Base-by-base conservation (phyloP, 306 rosid species). In the Parietaria judaica region DNA sequence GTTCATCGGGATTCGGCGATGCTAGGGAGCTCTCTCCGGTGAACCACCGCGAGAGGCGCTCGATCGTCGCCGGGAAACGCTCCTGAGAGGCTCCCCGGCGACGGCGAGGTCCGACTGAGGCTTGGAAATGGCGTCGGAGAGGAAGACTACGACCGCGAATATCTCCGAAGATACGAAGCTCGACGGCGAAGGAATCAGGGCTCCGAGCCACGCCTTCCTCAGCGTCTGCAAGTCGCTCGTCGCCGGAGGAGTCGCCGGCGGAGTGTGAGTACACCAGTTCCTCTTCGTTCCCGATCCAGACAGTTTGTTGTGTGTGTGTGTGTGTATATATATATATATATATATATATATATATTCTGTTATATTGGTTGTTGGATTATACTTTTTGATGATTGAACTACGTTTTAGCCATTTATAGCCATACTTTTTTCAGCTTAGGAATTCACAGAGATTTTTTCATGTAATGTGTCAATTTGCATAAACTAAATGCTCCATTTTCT, bases 221-320 rank as follows among this genome's bases (percentile, higher is more conserved):
- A 67, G 72, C 63, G 74, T 80, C 71, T 73, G 77, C 73, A 80
- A 86, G 73, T 86, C 94, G 54, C 94, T 86, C 47, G 70, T 75
- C 36, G 85, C 89, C 51, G 94, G 89, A 48, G 89, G 94, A 64
- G 73, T 86, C 70, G 94, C 88, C 58, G 88, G 94, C 5, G 86
- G 88, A 80, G 81, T 82, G 94, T 85, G 54, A 83, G 94, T 78
- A 74, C 70, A 34, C 11, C 11, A 9, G 13, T 60, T n/a, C 6
- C 56, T 53, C 16, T 51, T 34, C 36, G 58, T 8, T 6, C 3
- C 8, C 6, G 16, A 35, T 54, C 43, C 6, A 47, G n/a, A 6
- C 37, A 12, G 35, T 61, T 12, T 44, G 50, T 38, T 1, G 4
- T 31, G 3, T 38, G 14, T 54, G 14, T 41, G 41, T 16, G 6